phyloP scores from a whole-genome alignment of 495 filamentous ascomycete species.

The Penicillium odoratum region DNA sequence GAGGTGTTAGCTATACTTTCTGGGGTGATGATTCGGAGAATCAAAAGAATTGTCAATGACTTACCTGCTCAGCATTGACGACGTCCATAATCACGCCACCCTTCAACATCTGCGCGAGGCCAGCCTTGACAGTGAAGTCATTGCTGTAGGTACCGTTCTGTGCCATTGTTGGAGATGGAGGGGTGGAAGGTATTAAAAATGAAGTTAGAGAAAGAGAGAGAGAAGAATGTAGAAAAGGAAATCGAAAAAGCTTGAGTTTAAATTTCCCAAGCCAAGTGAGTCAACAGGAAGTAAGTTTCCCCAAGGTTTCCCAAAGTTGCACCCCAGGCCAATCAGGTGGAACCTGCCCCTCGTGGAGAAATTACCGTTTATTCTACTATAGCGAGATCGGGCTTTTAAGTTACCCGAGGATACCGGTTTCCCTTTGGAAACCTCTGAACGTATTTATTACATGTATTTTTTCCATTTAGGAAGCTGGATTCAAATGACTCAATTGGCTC shows the following conservation, averaged over 20 bases:
- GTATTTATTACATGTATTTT: neutral
- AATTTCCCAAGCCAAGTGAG: neutral
- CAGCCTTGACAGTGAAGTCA: constrained; percentile 82
- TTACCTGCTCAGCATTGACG: constrained; percentile 84
- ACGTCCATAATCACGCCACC: constrained; percentile 99
- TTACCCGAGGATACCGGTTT: constrained; percentile 12
- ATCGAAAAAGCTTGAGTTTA: neutral
- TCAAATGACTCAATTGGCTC: no score
- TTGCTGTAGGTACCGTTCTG: constrained; percentile 36
- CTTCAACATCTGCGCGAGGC: constrained; percentile 95
- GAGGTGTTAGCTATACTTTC: neutral
- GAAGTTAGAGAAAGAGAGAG: constrained; percentile 7
- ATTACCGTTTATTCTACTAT: neutral
- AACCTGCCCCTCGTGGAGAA: neutral
- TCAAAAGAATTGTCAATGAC: neutral
- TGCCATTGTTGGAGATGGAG: constrained; percentile 34
- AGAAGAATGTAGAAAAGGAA: neutral
- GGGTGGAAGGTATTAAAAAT: constrained; percentile 2
- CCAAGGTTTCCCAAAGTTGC: neutral
- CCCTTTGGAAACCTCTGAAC: neutral
- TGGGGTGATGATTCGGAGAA: neutral
- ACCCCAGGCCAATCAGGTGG: constrained; percentile 5
- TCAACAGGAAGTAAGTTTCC: constrained; percentile 1
- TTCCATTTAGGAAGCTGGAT: neutral
- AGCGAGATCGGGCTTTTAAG: constrained; percentile 4